Conservation (phyloP, 805 yeast species). For the Zygosaccharomyces pseudorouxii region DNA sequence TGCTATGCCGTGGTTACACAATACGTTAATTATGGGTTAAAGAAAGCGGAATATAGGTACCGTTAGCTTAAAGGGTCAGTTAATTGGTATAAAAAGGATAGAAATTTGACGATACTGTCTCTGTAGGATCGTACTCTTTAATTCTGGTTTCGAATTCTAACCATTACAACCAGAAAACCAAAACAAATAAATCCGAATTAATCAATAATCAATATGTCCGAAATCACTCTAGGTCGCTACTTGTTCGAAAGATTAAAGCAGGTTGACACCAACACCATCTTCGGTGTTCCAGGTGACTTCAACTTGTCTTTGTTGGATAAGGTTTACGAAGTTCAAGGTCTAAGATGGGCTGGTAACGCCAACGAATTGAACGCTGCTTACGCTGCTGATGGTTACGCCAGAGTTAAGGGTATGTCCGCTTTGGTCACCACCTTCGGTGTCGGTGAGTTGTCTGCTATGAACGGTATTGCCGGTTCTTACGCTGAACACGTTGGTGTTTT, state of each 20-base stretch:
- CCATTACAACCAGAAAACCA: too few species aligned
- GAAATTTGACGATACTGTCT: neutral
- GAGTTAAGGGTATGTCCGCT: conserved; percentile 72
- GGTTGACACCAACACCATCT: conserved; percentile 63
- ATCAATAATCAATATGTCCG: conserved; percentile 31
- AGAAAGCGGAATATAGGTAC: neutral
- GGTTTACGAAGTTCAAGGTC: conserved; percentile 65
- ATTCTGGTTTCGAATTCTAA: too few species aligned
- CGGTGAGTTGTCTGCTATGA: conserved; percentile 79
- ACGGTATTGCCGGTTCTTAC: conserved; percentile 83
- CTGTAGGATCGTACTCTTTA: too few species aligned
- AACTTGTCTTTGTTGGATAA: conserved; percentile 68
- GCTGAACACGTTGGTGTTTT: conserved; percentile 85
- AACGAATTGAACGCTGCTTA: conserved; percentile 81
- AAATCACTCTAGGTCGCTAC: conserved; percentile 68
- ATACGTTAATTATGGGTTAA: neutral
- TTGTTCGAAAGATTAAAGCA: conserved; percentile 75
- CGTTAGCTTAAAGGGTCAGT: neutral
- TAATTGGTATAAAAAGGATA: conserved; percentile 3
- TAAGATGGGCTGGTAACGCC: conserved; percentile 89
- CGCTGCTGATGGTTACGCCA: conserved; percentile 84
- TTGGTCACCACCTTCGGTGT: conserved; percentile 85
- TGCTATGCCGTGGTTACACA: conserved; percentile 1
- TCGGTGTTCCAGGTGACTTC: conserved; percentile 82
- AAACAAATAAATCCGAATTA: neutral